phyloP scores from a whole-genome alignment of 768 basidiomycete species.

The Sporobolomyces pararoseus region DNA sequence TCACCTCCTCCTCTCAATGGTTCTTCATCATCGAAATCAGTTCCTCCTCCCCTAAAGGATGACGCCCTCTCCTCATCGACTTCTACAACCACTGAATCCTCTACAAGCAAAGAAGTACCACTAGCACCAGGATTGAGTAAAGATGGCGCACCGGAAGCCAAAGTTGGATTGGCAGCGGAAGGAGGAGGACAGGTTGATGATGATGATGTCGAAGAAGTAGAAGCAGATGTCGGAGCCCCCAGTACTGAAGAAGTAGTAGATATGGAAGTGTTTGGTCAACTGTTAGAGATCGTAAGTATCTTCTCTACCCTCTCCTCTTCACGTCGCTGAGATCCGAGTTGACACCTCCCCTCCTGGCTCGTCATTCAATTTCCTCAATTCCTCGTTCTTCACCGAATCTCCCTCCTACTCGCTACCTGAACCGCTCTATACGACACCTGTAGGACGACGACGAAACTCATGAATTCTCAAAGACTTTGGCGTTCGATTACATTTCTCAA shows the following conservation, averaged over 20 bases:
- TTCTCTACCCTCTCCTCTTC: background rate
- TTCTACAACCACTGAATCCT: constrained; percentile 1
- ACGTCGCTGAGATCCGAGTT: no score
- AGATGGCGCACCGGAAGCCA: constrained; percentile 10
- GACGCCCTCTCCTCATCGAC: background rate
- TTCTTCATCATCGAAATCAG: background rate
- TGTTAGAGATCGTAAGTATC: constrained; percentile 68
- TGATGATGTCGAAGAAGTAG: background rate
- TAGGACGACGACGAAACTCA: constrained; percentile 65
- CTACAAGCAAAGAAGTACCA: background rate
- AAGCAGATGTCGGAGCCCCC: constrained; percentile 16
- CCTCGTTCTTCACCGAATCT: background rate
- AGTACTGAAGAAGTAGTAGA: constrained; percentile 57
- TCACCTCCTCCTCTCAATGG: background rate
- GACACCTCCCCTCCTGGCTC: no score
- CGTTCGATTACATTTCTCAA: constrained; percentile 73
- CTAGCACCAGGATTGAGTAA: background rate
- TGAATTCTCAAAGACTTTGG: constrained; percentile 76
- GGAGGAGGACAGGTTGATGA: no score
- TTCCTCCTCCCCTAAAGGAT: background rate
- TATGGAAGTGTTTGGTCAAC: constrained; percentile 74
- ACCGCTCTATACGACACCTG: background rate
- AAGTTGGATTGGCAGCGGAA: constrained; percentile 1
- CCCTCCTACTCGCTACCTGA: background rate
- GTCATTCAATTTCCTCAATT: background rate